Evolutionary conservation across 345 rosid genomes (phyloP).

Genomic region (Eucalyptus brandiana): DNA sequence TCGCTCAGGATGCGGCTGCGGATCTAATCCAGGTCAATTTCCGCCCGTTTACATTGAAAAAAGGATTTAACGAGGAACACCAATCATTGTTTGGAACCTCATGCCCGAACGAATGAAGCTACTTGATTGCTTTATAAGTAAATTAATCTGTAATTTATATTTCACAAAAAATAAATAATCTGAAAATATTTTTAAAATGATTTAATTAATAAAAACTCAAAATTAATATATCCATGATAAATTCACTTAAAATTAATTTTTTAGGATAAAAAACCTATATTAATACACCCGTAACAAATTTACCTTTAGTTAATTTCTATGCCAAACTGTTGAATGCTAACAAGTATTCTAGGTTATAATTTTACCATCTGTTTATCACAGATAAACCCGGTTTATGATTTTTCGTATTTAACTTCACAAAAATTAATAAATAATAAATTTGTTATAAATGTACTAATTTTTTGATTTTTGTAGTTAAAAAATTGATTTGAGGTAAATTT

Average conservation of each 20-base stretch:
- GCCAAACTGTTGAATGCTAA: too few relatives aligned
- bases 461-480: too few relatives aligned
- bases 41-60: neutral
- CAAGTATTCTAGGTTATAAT: rapidly evolving
- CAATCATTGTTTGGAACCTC: neutral
- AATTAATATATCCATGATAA: rapidly evolving
- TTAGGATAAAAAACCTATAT: too few relatives aligned
- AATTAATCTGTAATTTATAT: too few relatives aligned
- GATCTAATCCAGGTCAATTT: neutral
- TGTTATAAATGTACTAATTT: too few relatives aligned
- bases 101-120: neutral
- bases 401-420: rapidly evolving
- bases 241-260: rapidly evolving
- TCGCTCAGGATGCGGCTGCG: neutral
- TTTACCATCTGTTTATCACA: rapidly evolving
- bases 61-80: neutral
- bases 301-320: rapidly evolving
- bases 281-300: rapidly evolving
- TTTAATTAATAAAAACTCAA: too few relatives aligned
- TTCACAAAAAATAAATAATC: neutral
- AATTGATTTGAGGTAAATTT: too few relatives aligned
- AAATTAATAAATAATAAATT: rapidly evolving
- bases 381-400: rapidly evolving
- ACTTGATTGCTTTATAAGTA: neutral
- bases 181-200: too few relatives aligned